Percentiles rank a stretch among this genome's conserved stretches.
Conservation (phyloP, 1,284 basidiomycete genomes). For the Rhodotorula sp. region DNA sequence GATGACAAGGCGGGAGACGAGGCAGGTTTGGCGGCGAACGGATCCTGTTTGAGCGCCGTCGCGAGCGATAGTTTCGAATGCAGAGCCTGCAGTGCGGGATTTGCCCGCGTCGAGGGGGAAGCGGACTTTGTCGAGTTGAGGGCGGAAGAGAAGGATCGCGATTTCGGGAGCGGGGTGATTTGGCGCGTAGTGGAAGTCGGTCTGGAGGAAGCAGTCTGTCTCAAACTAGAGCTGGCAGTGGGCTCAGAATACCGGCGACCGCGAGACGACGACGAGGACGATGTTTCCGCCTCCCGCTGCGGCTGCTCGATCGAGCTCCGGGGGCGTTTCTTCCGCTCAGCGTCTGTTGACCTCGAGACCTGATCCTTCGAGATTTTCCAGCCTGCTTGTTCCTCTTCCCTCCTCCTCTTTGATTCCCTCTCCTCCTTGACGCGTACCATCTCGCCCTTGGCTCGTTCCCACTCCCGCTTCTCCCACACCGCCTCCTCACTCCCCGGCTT, state of each 20-base stretch:
- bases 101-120: neutral
- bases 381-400: slow-evolving; percentile 20
- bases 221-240: neutral
- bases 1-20: neutral
- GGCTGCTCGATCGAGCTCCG: slow-evolving; percentile 1
- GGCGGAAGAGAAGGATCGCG: neutral
- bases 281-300: neutral
- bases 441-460: slow-evolving; percentile 60
- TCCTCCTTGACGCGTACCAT: slow-evolving; percentile 54
- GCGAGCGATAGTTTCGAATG: slow-evolving; percentile 26
- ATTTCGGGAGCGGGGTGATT: neutral
- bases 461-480: slow-evolving; percentile 60
- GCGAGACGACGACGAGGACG: neutral
- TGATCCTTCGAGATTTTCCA: neutral
- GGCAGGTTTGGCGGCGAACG: slow-evolving; percentile 3
- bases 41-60: slow-evolving; percentile 22
- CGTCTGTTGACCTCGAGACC: neutral
- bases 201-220: neutral
- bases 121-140: neutral
- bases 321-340: slow-evolving; percentile 3
- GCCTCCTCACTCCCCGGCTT: slow-evolving; percentile 42
- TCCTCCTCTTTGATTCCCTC: slow-evolving; percentile 3
- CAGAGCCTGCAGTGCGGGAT: slow-evolving; percentile 15
- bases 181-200: neutral
- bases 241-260: too few relatives aligned